Percentiles rank a stretch among this genome's conserved stretches.
These are phyloP conservation scores for Pestalotiopsis sp. DNA, from an alignment of 2,329 filamentous ascomycete genomes.

Conservation along the genomic window DNA sequence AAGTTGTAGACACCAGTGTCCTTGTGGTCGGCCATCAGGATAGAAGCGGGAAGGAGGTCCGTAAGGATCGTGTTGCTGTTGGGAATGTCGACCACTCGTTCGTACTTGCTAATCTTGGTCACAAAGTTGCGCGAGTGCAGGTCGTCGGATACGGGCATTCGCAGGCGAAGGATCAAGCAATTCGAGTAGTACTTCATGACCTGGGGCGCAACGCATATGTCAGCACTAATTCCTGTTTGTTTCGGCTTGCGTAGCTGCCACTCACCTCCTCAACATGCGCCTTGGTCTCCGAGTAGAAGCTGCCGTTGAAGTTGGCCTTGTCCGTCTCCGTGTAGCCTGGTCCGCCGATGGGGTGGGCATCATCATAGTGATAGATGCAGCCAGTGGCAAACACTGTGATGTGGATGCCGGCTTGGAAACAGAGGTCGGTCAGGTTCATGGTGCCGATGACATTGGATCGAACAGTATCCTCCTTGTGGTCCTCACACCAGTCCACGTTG, in stretches of 20 bases:
- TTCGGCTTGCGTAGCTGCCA: constrained; percentile 1
- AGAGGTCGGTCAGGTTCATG: constrained; percentile 64
- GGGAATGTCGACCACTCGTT: constrained; percentile 66
- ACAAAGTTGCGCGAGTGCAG: constrained; percentile 69
- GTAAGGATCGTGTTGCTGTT: constrained; percentile 70
- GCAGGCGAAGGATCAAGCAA: constrained; percentile 64
- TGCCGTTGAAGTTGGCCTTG: constrained; percentile 65
- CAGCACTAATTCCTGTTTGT: neutral
- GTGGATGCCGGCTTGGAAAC: constrained; percentile 61
- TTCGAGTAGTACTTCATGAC: constrained; percentile 65
- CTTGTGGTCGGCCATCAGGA: constrained; percentile 61
- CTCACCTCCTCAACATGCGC: constrained; percentile 64
- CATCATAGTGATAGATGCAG: constrained; percentile 68
- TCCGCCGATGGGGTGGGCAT: constrained; percentile 61
- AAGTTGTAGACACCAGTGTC: constrained; percentile 71
- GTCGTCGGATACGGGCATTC: constrained; percentile 72
- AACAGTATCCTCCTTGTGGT: constrained; percentile 68
- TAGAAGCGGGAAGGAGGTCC: constrained; percentile 63
- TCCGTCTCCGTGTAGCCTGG: constrained; percentile 64
- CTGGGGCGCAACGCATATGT: constrained; percentile 33
- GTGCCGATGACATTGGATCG: constrained; percentile 69
- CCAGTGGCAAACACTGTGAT: constrained; percentile 69
- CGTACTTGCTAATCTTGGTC: constrained; percentile 69
- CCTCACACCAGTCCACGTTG: constrained; percentile 74
- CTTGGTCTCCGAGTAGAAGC: constrained; percentile 71